phyloP scores from a whole-genome alignment of 2,329 filamentous ascomycete species.

The Penicillium hesseltinei region DNA sequence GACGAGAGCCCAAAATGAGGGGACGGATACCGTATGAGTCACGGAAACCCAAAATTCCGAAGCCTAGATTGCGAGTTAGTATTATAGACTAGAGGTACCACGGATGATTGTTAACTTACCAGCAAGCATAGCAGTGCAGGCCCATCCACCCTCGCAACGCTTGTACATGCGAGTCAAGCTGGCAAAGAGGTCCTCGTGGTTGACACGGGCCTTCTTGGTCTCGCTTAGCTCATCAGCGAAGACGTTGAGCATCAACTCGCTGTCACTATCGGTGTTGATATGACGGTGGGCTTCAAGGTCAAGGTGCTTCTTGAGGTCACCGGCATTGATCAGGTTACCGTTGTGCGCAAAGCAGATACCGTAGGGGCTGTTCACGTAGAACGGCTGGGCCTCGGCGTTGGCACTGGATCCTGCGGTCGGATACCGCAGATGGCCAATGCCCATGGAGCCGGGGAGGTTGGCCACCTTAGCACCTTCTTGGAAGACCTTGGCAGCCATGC shows the following conservation, averaged over 20 bases:
- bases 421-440: slow-evolving; percentile 81
- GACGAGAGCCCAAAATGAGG: slow-evolving; percentile 72
- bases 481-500: slow-evolving; percentile 83
- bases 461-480: slow-evolving; percentile 70
- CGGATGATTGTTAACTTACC: slow-evolving; percentile 41
- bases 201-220: slow-evolving; percentile 77
- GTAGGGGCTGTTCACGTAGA: slow-evolving; percentile 86
- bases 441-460: slow-evolving; percentile 81
- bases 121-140: slow-evolving; percentile 78
- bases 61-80: slow-evolving; percentile 49
- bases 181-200: slow-evolving; percentile 72
- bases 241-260: slow-evolving; percentile 83
- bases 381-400: slow-evolving; percentile 85
- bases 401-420: slow-evolving; percentile 82
- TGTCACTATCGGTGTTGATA: slow-evolving; percentile 88
- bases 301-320: slow-evolving; percentile 66
- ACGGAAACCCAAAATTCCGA: slow-evolving; percentile 75
- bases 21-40: slow-evolving; percentile 81
- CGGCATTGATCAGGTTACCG: slow-evolving; percentile 81
- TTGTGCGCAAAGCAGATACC: slow-evolving; percentile 82
- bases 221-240: slow-evolving; percentile 80
- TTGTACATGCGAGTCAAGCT: slow-evolving; percentile 70
- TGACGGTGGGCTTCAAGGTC: slow-evolving; percentile 78
- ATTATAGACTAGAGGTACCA: neutral
- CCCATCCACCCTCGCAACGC: slow-evolving; percentile 71